Base-by-base conservation (phyloP, 768 basidiomycete genomes). In the Strobilomyces confusus region DNA sequence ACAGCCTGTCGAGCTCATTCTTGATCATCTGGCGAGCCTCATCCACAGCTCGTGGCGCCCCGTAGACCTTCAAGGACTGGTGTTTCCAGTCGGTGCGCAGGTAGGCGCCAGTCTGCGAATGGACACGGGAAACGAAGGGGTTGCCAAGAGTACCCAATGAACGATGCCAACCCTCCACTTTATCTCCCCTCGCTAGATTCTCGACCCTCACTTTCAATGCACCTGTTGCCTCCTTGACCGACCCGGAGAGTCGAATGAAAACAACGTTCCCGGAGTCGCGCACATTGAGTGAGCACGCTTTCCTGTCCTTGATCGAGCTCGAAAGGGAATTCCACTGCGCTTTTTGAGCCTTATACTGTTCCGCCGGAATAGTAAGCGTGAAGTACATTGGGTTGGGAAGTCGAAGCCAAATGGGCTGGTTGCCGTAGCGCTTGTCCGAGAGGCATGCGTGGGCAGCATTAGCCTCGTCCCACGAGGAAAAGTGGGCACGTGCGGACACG, bases 191-290 rank as follows among this genome's bases (percentile, higher is more conserved):
- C 3, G 74, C 77, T 36, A 85, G 62, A 48, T 70, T 76, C 63
- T 85, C 84, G 0, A 81, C 78, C 48, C 82, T 70, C 13, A 84
- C 82, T 67, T 84, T 85, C 54, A 86, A 60, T 5, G 75, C 72
- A 1, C 84, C 84, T 1, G 78, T 73, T 2, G 74, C 75, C 57
- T 78, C 77, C 65, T 79, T 79, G 46, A 78, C 77, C 14, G 77
- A 71, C 0, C 83, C 83, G 1, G 69, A 58, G n/a, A 84, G 71
- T 5, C 67, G 73, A 37, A 84, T 72, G 15, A 69, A 65, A 41
- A 77, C 71, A 9, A 42, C 44, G 32, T 61, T 59, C 22, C 58
- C 61, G 9, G 22, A 37, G 23, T 69, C 63, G 20, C 56, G 59
- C 5, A 77, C 62, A 33, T 63, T 51, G 19, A 79, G 58, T 22